Evolutionary conservation across 345 rosid genomes (phyloP).

Genomic region (Adansonia digitata): DNA sequence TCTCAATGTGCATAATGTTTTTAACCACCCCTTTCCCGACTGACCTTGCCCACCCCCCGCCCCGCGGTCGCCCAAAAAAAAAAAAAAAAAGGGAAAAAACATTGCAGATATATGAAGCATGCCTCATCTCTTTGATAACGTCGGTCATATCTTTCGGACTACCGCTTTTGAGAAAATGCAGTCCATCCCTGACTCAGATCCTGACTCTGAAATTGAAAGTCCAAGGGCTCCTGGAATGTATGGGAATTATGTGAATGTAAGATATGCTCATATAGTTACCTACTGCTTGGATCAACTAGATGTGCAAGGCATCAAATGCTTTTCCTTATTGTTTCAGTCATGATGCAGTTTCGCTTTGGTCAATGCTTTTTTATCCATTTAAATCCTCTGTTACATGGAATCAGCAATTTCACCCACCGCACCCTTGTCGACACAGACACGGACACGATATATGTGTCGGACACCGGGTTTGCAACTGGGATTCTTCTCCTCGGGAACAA

Average conservation of each 20-base stretch:
- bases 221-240: slow-evolving; percentile 90
- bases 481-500: too few relatives aligned
- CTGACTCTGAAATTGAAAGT: slow-evolving; percentile 73
- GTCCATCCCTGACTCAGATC: slow-evolving; percentile 73
- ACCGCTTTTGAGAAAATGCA: slow-evolving; percentile 85
- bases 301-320: background rate
- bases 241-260: slow-evolving; percentile 94
- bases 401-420: too few relatives aligned
- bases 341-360: background rate
- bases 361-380: background rate
- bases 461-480: too few relatives aligned
- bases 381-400: too few relatives aligned
- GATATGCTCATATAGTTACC: slow-evolving; percentile 20
- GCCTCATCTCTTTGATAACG: slow-evolving; percentile 81
- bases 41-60: too few relatives aligned
- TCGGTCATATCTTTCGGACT: slow-evolving; percentile 87
- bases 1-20: background rate
- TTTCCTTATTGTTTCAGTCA: background rate
- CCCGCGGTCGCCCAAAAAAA: too few relatives aligned
- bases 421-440: too few relatives aligned
- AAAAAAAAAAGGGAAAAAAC: too few relatives aligned
- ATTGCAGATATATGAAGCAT: slow-evolving; percentile 89
- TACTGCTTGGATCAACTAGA: background rate
- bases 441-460: too few relatives aligned
- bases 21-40: background rate